Conservation (phyloP, 192 early-diverging fungal species). For the Powellomyces hirtus region DNA sequence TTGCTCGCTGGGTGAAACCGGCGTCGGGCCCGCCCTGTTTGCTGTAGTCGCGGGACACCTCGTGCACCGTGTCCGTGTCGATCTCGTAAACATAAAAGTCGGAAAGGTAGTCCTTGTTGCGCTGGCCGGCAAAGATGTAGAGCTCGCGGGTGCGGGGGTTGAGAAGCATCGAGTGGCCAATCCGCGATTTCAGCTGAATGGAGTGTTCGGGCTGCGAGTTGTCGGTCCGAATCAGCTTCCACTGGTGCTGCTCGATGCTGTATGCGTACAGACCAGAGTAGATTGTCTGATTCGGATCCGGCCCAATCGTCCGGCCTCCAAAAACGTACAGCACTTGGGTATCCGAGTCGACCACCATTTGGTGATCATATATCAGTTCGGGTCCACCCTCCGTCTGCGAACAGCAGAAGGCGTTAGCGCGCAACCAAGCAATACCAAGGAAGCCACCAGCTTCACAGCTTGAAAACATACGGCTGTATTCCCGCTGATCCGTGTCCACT, state of each 20-base stretch:
- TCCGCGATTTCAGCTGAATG: slow-evolving; percentile 75
- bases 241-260: slow-evolving; percentile 61
- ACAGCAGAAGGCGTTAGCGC: too few species aligned
- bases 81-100: slow-evolving; percentile 86
- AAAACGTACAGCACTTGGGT: slow-evolving; percentile 80
- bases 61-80: slow-evolving; percentile 72
- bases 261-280: slow-evolving; percentile 91
- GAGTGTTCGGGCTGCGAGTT: slow-evolving; percentile 41
- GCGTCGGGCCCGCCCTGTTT: slow-evolving; percentile 75
- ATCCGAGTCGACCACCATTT: slow-evolving; percentile 83
- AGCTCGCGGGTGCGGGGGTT: slow-evolving; percentile 70
- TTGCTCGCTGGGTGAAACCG: slow-evolving; percentile 80
- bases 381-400: slow-evolving; percentile 78
- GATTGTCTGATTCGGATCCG: slow-evolving; percentile 63
- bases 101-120: slow-evolving; percentile 72
- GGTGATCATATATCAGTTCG: slow-evolving; percentile 85
- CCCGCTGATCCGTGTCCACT: slow-evolving; percentile 72
- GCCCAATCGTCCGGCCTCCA: slow-evolving; percentile 72
- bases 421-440: neutral
- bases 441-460: neutral
- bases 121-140: slow-evolving; percentile 88
- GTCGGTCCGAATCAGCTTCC: slow-evolving; percentile 75
- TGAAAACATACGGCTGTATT: slow-evolving; percentile 68
- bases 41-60: slow-evolving; percentile 72
- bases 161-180: slow-evolving; percentile 89